Evolutionary conservation across 306 rosid genomes (phyloP).

Genomic region (Corylus heterophylla): DNA sequence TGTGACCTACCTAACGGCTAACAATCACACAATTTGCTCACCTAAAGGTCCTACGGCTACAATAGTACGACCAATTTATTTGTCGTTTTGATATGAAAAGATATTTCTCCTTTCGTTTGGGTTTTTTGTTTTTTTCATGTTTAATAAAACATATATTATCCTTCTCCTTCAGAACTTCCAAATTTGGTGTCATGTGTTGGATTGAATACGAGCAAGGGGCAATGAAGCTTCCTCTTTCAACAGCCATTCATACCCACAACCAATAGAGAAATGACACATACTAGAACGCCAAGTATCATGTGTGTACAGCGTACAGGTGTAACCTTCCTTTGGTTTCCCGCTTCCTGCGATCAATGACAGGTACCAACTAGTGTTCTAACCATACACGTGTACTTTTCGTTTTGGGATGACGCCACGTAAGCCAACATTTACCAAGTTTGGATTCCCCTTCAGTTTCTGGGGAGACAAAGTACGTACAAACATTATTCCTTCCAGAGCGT

Average conservation of each 20-base stretch:
- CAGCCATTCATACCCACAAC: neutral
- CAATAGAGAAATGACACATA: neutral
- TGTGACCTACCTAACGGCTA: neutral
- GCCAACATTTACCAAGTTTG: neutral
- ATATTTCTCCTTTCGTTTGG: neutral
- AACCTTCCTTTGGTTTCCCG: neutral
- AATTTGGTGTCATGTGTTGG: neutral
- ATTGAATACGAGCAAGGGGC: neutral
- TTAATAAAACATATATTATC: neutral
- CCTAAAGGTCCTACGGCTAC: neutral
- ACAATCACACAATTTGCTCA: neutral
- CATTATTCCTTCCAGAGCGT: too few species aligned
- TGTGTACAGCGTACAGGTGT: neutral
- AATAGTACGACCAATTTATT: neutral
- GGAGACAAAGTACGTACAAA: too few species aligned
- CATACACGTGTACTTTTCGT: neutral
- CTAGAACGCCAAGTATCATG: too few species aligned
- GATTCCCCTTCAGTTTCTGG: too few species aligned
- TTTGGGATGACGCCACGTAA: neutral
- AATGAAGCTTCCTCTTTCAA: conserved; percentile 24
- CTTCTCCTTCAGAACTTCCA: neutral
- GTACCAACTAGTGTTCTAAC: neutral
- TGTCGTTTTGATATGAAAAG: too few species aligned
- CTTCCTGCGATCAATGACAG: neutral
- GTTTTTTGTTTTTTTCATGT: neutral